Conservation (phyloP, 495 filamentous ascomycete species). For the Aspergillus steynii region DNA sequence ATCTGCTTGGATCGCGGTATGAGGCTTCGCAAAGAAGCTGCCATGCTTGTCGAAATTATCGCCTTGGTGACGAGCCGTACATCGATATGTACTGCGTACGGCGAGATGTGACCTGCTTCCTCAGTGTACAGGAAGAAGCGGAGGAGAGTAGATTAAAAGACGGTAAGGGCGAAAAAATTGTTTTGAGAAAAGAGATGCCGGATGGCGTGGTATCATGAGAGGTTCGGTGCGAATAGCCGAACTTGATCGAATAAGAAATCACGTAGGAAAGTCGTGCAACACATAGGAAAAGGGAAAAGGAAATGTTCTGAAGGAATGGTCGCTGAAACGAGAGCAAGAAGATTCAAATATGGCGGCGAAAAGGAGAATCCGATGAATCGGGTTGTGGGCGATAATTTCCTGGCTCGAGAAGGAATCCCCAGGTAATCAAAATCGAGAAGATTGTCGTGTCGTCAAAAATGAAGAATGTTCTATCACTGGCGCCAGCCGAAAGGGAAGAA, state of each 20-base stretch:
- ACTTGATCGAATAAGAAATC: conserved; percentile 16
- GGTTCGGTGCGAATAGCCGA: conserved; percentile 9
- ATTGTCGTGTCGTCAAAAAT: conserved; percentile 14
- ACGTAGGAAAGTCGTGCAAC: conserved; percentile 23
- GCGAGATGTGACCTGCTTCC: conserved; percentile 25
- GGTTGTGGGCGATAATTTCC: not conserved
- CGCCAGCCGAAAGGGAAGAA: conserved; percentile 14
- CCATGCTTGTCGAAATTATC: conserved; percentile 25
- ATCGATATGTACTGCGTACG: conserved; percentile 35
- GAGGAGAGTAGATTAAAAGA: conserved; percentile 40
- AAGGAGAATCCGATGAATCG: not conserved
- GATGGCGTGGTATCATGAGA: conserved; percentile 29
- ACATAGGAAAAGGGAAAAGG: conserved; percentile 35
- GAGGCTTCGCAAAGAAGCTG: conserved; percentile 12
- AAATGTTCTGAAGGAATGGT: conserved; percentile 17
- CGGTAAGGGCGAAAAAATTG: conserved; percentile 27
- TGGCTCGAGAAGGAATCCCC: not conserved
- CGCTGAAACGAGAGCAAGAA: conserved; percentile 14
- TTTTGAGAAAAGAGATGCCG: conserved; percentile 33
- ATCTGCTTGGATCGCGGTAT: conserved; percentile 16
- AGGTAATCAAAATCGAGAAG: conserved; percentile 3
- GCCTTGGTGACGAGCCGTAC: conserved; percentile 21
- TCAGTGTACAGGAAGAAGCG: conserved; percentile 36
- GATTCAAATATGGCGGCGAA: not conserved
- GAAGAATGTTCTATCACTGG: conserved; percentile 4